A percentile compares a stretch with the other conserved stretches of the same genome.
Conservation (phyloP, 2,329 filamentous ascomycete genomes). For the Sporothrix dimorphospora region DNA sequence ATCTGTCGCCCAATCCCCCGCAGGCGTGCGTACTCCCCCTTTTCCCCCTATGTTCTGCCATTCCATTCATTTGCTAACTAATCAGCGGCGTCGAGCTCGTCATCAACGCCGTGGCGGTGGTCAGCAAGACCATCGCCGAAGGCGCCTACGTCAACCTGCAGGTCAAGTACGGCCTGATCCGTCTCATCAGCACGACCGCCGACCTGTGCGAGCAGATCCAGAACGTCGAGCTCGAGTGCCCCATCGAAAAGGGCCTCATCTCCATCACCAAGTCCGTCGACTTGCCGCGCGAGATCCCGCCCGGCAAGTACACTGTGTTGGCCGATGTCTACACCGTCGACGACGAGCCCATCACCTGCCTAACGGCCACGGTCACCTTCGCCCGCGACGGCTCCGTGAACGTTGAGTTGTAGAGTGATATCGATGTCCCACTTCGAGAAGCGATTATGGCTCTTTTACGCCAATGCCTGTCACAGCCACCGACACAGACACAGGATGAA, state of each 20-base stretch:
- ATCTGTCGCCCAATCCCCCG: constrained; percentile 85
- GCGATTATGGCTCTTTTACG: too few relatives aligned
- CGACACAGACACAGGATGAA: too few relatives aligned
- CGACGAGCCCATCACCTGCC: constrained; percentile 77
- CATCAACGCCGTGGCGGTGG: constrained; percentile 77
- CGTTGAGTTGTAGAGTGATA: constrained; percentile 25
- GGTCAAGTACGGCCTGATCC: constrained; percentile 95
- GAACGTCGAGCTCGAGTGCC: constrained; percentile 88
- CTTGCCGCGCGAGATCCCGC: constrained; percentile 83
- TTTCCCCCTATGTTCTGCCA: too few relatives aligned
- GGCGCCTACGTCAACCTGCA: constrained; percentile 81
- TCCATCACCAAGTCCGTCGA: constrained; percentile 79
- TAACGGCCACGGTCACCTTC: constrained; percentile 75
- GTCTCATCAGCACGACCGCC: constrained; percentile 76
- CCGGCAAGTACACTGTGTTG: constrained; percentile 88
- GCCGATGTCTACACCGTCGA: constrained; percentile 82
- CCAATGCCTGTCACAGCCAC: too few relatives aligned
- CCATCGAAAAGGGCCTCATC: constrained; percentile 77
- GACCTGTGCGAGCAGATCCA: constrained; percentile 88
- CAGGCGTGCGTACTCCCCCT: constrained; percentile 63
- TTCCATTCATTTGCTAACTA: constrained; percentile 26
- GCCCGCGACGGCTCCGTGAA: constrained; percentile 39
- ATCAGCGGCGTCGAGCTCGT: constrained; percentile 73
- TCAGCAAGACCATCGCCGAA: constrained; percentile 71
- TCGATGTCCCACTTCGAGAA: background rate